These are phyloP conservation scores for Omphalea diandra DNA, from an alignment of 441 rosid genomes.

Conservation along the genomic window DNA sequence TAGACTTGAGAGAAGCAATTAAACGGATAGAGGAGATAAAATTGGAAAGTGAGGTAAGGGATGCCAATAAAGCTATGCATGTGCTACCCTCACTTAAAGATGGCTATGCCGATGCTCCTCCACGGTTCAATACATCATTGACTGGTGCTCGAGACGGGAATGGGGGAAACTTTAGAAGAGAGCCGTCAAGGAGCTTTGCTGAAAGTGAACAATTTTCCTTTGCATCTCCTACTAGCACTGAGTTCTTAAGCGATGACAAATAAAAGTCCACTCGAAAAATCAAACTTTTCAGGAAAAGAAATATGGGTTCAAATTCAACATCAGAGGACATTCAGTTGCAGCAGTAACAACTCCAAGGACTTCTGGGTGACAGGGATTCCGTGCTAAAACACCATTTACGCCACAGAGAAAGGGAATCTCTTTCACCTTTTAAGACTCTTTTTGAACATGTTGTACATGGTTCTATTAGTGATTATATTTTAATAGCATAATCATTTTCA, in stretches of 20 bases:
- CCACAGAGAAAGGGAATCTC: background rate
- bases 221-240: background rate
- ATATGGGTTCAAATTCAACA: background rate
- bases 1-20: conserved; percentile 50
- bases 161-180: background rate
- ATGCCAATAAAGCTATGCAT: conserved; percentile 13
- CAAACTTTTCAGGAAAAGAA: background rate
- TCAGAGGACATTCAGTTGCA: background rate
- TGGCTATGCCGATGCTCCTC: conserved; percentile 27
- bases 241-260: background rate
- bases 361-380: too few species aligned
- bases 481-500: too few species aligned
- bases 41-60: conserved; percentile 13
- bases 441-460: background rate
- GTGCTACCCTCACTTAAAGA: conserved; percentile 24
- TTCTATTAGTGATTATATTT: background rate
- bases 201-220: background rate
- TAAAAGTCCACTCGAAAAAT: background rate
- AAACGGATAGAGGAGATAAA: conserved; percentile 38
- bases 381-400: background rate
- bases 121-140: conserved; percentile 6
- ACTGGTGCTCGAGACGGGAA: background rate
- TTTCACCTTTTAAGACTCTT: conserved; percentile 1
- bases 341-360: background rate
- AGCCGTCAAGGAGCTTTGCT: background rate